Evolutionary conservation across 495 filamentous ascomycete species (phyloP).

Genomic region (Sphaerosporella brunnea): DNA sequence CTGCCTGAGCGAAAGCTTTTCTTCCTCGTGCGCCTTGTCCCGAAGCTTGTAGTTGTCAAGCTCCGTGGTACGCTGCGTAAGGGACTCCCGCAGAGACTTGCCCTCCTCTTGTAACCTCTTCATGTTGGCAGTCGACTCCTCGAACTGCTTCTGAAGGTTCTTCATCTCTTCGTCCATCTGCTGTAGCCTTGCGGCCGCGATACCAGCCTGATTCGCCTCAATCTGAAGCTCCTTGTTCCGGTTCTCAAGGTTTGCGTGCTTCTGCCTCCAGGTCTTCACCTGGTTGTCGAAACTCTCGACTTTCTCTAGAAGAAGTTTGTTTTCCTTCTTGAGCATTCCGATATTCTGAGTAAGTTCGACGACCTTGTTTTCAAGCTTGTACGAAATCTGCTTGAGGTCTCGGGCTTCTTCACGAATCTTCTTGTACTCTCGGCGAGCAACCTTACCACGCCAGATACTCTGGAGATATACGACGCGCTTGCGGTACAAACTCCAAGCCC

Average conservation of each 20-base stretch:
- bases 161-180: constrained; percentile 90
- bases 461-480: constrained; percentile 78
- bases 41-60: constrained; percentile 54
- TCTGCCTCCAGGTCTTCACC: constrained; percentile 79
- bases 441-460: constrained; percentile 78
- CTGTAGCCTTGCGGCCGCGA: constrained; percentile 67
- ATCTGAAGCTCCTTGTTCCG: constrained; percentile 82
- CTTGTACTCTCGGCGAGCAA: constrained; percentile 72
- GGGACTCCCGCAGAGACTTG: constrained; percentile 56
- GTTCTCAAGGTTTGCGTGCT: constrained; percentile 80
- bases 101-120: constrained; percentile 91
- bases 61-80: constrained; percentile 57
- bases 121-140: constrained; percentile 69
- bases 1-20: constrained; percentile 66
- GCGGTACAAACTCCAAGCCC: constrained; percentile 72
- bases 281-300: constrained; percentile 93
- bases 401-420: constrained; percentile 79
- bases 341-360: constrained; percentile 90
- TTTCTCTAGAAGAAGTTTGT: constrained; percentile 72
- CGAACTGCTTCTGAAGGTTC: constrained; percentile 67
- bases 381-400: constrained; percentile 96
- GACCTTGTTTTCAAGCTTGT: constrained; percentile 98
- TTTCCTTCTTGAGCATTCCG: constrained; percentile 79
- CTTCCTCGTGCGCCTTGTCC: constrained; percentile 54
- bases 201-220: constrained; percentile 95